These are phyloP conservation scores for Oemleria cerasiformis DNA, from an alignment of 306 rosid genomes.

Conservation along the genomic window DNA sequence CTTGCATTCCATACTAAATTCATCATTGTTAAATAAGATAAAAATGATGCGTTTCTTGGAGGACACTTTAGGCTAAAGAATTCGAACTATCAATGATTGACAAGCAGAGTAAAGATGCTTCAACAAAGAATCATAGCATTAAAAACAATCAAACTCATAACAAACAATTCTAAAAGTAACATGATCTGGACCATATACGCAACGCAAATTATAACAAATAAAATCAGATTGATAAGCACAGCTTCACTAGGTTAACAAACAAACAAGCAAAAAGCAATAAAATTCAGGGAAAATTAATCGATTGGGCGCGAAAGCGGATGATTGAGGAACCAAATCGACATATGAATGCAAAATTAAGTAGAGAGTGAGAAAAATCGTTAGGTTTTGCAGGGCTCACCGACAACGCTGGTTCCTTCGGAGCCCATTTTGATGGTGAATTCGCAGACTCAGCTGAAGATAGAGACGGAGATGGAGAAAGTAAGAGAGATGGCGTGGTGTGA, in stretches of 20 bases:
- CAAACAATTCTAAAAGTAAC: neutral
- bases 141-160: neutral
- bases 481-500: slow-evolving; percentile 6
- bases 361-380: neutral
- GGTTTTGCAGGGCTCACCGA: slow-evolving; percentile 48
- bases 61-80: slow-evolving; percentile 3
- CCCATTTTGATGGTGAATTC: slow-evolving; percentile 48
- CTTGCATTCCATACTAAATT: neutral
- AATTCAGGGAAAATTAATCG: neutral
- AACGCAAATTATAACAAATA: neutral
- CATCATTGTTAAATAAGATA: neutral
- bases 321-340: neutral
- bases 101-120: neutral
- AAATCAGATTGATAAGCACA: neutral
- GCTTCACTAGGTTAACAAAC: neutral
- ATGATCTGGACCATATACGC: neutral
- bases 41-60: neutral
- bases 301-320: neutral
- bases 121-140: neutral
- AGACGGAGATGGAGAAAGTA: neutral
- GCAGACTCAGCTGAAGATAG: slow-evolving; percentile 29
- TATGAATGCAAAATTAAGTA: neutral
- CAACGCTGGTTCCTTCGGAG: slow-evolving; percentile 77
- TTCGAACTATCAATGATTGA: neutral
- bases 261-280: neutral